phyloP scores from a whole-genome alignment of 2,329 filamentous ascomycete species.

The Diplocarpon rosae region DNA sequence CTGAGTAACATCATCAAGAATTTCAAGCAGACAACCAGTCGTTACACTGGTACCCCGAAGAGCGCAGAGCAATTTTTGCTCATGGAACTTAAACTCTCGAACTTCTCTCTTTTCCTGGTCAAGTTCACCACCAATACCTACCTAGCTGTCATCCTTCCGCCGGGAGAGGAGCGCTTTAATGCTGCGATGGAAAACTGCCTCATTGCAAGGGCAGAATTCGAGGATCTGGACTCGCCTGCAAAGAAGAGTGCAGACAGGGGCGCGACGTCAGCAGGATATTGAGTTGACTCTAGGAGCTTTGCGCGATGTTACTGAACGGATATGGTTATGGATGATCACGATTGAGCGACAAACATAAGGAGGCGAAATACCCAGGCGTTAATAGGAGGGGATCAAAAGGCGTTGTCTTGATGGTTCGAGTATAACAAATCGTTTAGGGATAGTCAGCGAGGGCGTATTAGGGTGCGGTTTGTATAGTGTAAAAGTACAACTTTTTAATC shows the following conservation, averaged over 20 bases:
- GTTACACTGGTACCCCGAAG: slow-evolving; percentile 70
- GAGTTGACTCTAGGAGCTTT: background rate
- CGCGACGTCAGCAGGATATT: slow-evolving; percentile 2
- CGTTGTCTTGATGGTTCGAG: no score
- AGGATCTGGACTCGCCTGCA: slow-evolving; percentile 46
- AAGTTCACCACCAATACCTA: slow-evolving; percentile 98
- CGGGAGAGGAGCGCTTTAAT: slow-evolving; percentile 85
- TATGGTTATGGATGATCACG: background rate
- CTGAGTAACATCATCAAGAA: slow-evolving; percentile 97
- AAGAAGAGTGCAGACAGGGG: slow-evolving; percentile 23
- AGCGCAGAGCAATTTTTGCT: slow-evolving; percentile 72
- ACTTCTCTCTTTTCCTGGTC: slow-evolving; percentile 88
- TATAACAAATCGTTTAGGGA: no score
- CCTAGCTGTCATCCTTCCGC: slow-evolving; percentile 81
- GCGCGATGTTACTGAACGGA: background rate
- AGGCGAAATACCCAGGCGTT: background rate
- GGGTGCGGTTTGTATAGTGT: no score
- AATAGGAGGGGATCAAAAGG: background rate
- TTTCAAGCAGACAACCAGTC: slow-evolving; percentile 77
- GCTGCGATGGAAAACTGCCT: slow-evolving; percentile 82
- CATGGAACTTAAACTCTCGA: slow-evolving; percentile 68
- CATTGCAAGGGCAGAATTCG: slow-evolving; percentile 74
- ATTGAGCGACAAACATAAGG: background rate
- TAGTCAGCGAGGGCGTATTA: no score
- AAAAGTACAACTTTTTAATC: no score